Percentiles rank a stretch among this genome's conserved stretches.
phyloP scores from a whole-genome alignment of 306 rosid species.

The Mucuna pruriens region DNA sequence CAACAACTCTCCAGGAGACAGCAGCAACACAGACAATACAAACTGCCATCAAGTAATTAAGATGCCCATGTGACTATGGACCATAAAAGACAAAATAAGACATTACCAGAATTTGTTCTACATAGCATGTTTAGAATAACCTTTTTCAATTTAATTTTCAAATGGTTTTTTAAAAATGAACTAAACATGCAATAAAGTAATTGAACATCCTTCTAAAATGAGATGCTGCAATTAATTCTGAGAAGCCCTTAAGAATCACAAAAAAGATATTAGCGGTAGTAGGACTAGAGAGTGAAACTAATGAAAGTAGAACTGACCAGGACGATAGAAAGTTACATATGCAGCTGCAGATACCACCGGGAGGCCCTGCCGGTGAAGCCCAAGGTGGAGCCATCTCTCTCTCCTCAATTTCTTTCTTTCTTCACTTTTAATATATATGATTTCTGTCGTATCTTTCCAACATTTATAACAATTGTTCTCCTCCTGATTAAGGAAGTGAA shows the following conservation, averaged over 20 bases:
- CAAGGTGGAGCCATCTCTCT: slow-evolving; percentile 62
- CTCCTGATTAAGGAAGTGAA: too few relatives aligned
- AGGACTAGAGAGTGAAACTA: not conserved
- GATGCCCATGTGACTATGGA: not conserved
- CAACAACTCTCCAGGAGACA: slow-evolving; percentile 61
- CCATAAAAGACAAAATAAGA: not conserved
- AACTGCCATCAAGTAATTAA: slow-evolving; percentile 28
- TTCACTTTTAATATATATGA: not conserved
- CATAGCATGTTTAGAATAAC: not conserved
- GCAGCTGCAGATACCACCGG: slow-evolving; percentile 48
- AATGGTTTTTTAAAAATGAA: too few relatives aligned
- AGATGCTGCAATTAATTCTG: too few relatives aligned
- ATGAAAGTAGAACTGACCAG: slow-evolving; percentile 44
- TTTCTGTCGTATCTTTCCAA: slow-evolving; percentile 7
- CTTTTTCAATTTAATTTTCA: too few relatives aligned
- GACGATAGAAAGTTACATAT: slow-evolving; percentile 48
- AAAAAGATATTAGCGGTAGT: too few relatives aligned
- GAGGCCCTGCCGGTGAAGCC: slow-evolving; percentile 49
- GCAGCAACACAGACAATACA: slow-evolving; percentile 63
- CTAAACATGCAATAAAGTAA: too few relatives aligned
- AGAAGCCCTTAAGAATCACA: too few relatives aligned
- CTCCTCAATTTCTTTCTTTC: not conserved
- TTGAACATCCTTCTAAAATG: too few relatives aligned
- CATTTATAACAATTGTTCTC: not conserved
- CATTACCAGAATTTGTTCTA: not conserved